These are phyloP conservation scores for Neurospora africana DNA, from an alignment of 495 filamentous ascomycete species.

Conservation along the genomic window DNA sequence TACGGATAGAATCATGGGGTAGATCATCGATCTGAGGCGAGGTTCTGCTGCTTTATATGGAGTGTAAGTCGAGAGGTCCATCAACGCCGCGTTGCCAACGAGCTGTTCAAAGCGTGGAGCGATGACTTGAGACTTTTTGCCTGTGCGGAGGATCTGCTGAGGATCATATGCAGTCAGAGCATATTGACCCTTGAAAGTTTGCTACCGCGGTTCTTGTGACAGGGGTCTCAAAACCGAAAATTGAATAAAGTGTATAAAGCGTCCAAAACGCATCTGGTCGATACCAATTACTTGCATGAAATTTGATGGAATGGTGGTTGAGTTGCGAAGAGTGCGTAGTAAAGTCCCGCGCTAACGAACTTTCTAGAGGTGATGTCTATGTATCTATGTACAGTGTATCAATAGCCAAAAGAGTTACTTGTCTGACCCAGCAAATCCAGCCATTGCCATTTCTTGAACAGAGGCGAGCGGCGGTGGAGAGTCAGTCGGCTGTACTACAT, in stretches of 20 bases:
- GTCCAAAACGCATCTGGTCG: no score
- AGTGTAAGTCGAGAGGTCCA: neutral
- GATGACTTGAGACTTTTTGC: neutral
- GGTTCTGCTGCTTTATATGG: neutral
- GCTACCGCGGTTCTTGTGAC: no score
- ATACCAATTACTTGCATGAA: no score
- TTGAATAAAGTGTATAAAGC: no score
- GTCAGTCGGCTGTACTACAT: neutral
- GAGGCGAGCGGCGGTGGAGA: neutral
- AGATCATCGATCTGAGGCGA: neutral
- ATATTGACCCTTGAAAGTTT: no score
- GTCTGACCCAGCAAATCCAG: neutral
- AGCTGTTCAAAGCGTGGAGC: neutral
- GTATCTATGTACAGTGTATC: no score
- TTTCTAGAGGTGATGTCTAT: no score
- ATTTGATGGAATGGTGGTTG: no score
- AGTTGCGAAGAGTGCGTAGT: no score
- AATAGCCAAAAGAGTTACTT: neutral
- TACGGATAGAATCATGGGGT: neutral
- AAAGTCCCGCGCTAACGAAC: no score
- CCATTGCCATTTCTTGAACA: neutral
- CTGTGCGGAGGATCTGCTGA: neutral
- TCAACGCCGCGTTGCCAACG: neutral
- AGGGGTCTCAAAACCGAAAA: no score
- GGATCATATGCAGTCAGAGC: neutral